A percentile compares a stretch with the other conserved stretches of the same genome.
These are phyloP conservation scores for Plantago lanceolata DNA, from an alignment of 305 asterid species.

Conservation along the genomic window DNA sequence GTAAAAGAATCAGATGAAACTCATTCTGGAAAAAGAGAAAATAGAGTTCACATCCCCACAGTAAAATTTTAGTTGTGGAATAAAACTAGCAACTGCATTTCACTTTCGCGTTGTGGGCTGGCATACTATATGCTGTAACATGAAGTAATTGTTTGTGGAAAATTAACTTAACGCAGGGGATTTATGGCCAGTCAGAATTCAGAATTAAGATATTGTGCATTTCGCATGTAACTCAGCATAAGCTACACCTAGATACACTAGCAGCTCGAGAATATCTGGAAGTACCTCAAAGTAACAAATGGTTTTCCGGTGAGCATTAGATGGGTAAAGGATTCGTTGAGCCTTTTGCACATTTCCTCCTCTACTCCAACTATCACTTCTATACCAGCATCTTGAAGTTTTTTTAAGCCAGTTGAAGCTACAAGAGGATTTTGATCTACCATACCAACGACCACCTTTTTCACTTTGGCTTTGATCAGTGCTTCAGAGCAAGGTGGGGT, in stretches of 20 bases:
- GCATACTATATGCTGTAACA: too few relatives aligned
- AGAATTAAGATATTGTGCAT: too few relatives aligned
- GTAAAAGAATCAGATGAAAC: too few relatives aligned
- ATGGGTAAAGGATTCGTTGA: slow-evolving; percentile 74
- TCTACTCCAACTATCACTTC: slow-evolving; percentile 75
- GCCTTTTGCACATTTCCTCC: slow-evolving; percentile 74
- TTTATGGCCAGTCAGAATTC: too few relatives aligned
- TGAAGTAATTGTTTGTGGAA: not conserved
- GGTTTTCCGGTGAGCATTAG: slow-evolving; percentile 75
- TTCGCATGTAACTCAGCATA: not conserved
- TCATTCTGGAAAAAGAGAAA: too few relatives aligned
- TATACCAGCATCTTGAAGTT: slow-evolving; percentile 70
- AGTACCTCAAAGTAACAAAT: slow-evolving; percentile 72
- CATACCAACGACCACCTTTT: slow-evolving; percentile 83
- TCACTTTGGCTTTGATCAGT: slow-evolving; percentile 75
- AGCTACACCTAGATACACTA: not conserved
- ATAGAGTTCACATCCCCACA: too few relatives aligned
- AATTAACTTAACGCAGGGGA: not conserved
- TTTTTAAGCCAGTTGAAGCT: slow-evolving; percentile 70
- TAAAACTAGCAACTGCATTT: too few relatives aligned
- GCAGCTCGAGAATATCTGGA: not conserved
- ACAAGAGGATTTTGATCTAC: slow-evolving; percentile 92
- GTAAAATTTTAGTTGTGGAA: too few relatives aligned
- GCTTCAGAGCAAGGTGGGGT: slow-evolving; percentile 97
- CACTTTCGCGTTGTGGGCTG: not conserved